Evolutionary conservation across 2,329 filamentous ascomycete species (phyloP), one percentile per base, ranked within the genome.

Genomic region (Pestalotiopsis sp.): DNA sequence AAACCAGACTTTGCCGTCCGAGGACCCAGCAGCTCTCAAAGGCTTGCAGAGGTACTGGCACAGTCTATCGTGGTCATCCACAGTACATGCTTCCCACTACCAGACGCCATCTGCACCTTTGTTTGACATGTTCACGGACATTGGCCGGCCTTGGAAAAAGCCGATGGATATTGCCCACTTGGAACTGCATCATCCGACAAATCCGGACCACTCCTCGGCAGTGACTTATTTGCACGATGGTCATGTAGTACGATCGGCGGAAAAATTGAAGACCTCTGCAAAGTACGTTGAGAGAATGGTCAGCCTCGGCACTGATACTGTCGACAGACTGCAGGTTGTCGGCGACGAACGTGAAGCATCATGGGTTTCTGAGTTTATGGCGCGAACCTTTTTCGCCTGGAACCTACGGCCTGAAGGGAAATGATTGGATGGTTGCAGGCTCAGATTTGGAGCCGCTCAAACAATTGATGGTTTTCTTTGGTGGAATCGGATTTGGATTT

Each of bases 151-250:
- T 17, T 76, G 84, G 17, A 71, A 76, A 1, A 75, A 83, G 48
- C 73, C 74, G 7, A 74, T 88, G 7, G 83, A 87, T 63, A 78
- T 80, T 39, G 86, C 87, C 0, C 87, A 89, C 70, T 78, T 89
- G 3, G 80, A 84, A 35, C 79, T 89, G 1, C 80, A 86, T 67
- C 87, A 89, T 72, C 87, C 87, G 0, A 83, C 83, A 0, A 78
- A 79, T 2, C 87, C 87, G 0, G 80, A 81, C 30, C 80, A 83
- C 24, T 75, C 78, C 2, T 79, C 80, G 1, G 87, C 87, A 0
- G 72, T 89, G 11, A 73, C 79, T 2, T 82, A 85, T 65, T 81
- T 89, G 20, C 70, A 76, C 55, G 68, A 69, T n/a, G 48, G 65
- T 9, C 59, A 61, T 17, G 60, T 55, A 9, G 57, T 60, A 10